Percentiles rank a stretch among this genome's conserved stretches.
phyloP scores from a whole-genome alignment of 2,329 filamentous ascomycete species.

The Scedosporium aurantiacum region DNA sequence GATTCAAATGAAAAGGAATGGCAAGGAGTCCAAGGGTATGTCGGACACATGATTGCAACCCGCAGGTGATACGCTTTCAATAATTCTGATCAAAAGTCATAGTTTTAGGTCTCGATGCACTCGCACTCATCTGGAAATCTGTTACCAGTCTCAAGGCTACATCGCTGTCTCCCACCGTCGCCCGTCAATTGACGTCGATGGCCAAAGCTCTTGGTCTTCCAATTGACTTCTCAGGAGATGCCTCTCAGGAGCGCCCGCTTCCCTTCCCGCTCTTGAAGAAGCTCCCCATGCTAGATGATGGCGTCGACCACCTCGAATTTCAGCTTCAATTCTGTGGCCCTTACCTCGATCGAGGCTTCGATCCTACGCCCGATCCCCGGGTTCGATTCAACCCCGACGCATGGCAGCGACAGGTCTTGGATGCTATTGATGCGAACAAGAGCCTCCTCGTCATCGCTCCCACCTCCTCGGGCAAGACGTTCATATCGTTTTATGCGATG shows the following conservation, averaged over 20 bases:
- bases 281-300: slow-evolving; percentile 5
- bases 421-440: slow-evolving; percentile 58
- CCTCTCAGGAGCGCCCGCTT: no score
- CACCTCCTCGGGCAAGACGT: slow-evolving; percentile 71
- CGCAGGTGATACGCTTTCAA: no score
- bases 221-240: no score
- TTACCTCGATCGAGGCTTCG: slow-evolving; percentile 64
- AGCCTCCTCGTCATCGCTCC: slow-evolving; percentile 68
- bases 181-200: no score
- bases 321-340: slow-evolving; percentile 60
- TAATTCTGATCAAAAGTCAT: no score
- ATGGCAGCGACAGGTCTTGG: slow-evolving; percentile 65
- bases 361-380: slow-evolving; percentile 54
- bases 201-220: no score
- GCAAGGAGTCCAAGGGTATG: not conserved
- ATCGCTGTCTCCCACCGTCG: no score
- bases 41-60: no score
- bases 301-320: slow-evolving; percentile 33
- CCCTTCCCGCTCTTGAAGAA: no score
- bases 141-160: no score
- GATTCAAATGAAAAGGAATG: slow-evolving; percentile 2
- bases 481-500: slow-evolving; percentile 79
- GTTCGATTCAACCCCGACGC: slow-evolving; percentile 62
- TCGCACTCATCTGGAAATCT: no score
- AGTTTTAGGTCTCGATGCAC: no score